A percentile compares a stretch with the other conserved stretches of the same genome.
These are phyloP conservation scores for Aspergillus intermedius DNA, from an alignment of 2,329 filamentous ascomycete genomes.

Conservation along the genomic window DNA sequence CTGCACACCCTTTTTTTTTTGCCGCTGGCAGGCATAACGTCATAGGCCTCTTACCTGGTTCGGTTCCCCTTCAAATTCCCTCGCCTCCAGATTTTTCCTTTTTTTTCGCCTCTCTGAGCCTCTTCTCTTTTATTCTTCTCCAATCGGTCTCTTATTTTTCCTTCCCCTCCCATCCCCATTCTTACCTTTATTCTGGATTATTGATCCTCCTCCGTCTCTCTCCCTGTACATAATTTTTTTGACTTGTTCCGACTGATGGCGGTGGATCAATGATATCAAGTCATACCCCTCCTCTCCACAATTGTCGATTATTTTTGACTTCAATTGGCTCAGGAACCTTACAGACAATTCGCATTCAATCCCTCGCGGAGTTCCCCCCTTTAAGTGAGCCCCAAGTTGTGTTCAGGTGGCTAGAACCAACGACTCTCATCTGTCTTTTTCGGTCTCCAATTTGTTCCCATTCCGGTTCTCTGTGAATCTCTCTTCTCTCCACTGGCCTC, in stretches of 20 bases:
- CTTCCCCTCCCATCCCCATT: too few species aligned
- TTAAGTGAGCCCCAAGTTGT: slow-evolving; percentile 3
- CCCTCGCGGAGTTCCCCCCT: neutral
- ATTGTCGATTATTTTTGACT: slow-evolving; percentile 3
- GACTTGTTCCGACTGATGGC: slow-evolving; percentile 2
- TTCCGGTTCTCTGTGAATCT: too few species aligned
- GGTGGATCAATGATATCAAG: slow-evolving; percentile 17
- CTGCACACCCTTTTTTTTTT: slow-evolving; percentile 8
- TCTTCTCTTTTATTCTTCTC: slow-evolving; percentile 5
- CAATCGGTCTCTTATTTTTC: too few species aligned
- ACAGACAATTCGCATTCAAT: slow-evolving; percentile 5
- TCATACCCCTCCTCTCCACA: slow-evolving; percentile 10
- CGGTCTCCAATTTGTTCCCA: too few species aligned
- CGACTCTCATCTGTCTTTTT: too few species aligned
- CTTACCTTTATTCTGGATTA: too few species aligned
- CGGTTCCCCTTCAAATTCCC: slow-evolving; percentile 14
- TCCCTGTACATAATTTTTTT: neutral
- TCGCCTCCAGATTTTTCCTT: slow-evolving; percentile 6
- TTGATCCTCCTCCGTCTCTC: too few species aligned
- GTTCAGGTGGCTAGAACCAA: neutral
- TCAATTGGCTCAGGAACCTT: slow-evolving; percentile 11
- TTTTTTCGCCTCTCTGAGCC: slow-evolving; percentile 7
- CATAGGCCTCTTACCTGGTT: slow-evolving; percentile 11
- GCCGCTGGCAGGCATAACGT: slow-evolving; percentile 15
- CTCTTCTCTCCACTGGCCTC: too few species aligned